Conservation (phyloP, 129 eudicot species). For the Pittosporum tobira region DNA sequence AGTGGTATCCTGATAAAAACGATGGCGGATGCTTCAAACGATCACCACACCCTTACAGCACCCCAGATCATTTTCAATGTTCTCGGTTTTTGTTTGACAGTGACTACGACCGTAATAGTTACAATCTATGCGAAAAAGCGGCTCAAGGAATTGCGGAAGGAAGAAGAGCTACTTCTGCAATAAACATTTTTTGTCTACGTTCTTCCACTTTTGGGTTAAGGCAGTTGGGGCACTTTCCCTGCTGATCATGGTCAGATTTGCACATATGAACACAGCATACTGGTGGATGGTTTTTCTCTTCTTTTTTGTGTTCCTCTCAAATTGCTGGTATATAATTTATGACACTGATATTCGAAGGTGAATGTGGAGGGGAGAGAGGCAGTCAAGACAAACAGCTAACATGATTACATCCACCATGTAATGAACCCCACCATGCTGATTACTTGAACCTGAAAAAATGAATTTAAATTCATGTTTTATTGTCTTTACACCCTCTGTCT, state of each 20-base stretch:
- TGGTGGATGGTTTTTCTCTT: background rate
- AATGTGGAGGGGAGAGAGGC: background rate
- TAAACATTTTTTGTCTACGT: slow-evolving; percentile 7
- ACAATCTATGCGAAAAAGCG: slow-evolving; percentile 64
- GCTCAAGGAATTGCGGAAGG: slow-evolving; percentile 55
- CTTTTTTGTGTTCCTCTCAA: too few species aligned
- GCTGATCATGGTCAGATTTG: background rate
- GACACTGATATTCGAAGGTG: background rate
- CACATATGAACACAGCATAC: slow-evolving; percentile 3
- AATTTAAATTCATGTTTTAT: background rate
- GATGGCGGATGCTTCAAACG: slow-evolving; percentile 72
- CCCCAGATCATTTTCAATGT: slow-evolving; percentile 58
- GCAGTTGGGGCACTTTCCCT: background rate
- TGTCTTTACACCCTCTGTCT: slow-evolving; percentile 2
- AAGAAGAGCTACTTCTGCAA: slow-evolving; percentile 53
- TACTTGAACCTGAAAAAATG: background rate
- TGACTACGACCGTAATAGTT: slow-evolving; percentile 53
- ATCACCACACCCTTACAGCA: slow-evolving; percentile 44
- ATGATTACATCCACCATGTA: slow-evolving; percentile 2
- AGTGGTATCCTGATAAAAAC: slow-evolving; percentile 84
- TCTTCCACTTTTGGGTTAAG: background rate
- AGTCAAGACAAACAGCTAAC: background rate
- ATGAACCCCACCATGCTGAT: background rate
- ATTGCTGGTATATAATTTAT: background rate
- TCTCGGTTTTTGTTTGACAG: slow-evolving; percentile 48